A percentile compares a stretch with the other conserved stretches of the same genome.
These are phyloP conservation scores for Tuctoria greenei DNA, from an alignment of 176 grass and related monocot species.

Conservation along the genomic window DNA sequence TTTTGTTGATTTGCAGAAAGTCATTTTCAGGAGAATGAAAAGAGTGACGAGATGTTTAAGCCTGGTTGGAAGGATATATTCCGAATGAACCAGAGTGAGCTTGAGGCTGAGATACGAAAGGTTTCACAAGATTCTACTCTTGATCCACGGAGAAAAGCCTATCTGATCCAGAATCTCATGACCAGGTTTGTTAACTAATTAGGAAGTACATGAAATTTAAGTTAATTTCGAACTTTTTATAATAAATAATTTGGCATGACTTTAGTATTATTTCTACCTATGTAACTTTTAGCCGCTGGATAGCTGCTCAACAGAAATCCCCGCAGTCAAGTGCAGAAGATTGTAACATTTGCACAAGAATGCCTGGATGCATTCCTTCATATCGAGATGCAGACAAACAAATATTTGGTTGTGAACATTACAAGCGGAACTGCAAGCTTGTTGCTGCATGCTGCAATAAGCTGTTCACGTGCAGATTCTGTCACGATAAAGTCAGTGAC, in stretches of 20 bases:
- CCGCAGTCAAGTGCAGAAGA: conserved; percentile 43
- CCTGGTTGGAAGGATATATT: conserved; percentile 99
- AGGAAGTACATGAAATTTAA: background rate
- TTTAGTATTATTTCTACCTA: conserved; percentile 14
- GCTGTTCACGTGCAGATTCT: conserved; percentile 90
- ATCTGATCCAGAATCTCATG: conserved; percentile 98
- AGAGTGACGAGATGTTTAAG: conserved; percentile 71
- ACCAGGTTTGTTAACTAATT: conserved; percentile 57
- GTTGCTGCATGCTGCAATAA: conserved; percentile 84
- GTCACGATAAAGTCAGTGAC: conserved; percentile 89
- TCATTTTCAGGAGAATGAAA: conserved; percentile 57
- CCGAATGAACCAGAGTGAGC: conserved; percentile 85
- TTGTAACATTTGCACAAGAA: conserved; percentile 16
- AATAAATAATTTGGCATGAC: background rate
- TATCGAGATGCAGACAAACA: conserved; percentile 63
- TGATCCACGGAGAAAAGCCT: conserved; percentile 84
- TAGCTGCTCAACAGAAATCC: conserved; percentile 83
- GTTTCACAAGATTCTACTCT: conserved; percentile 83
- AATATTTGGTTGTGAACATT: conserved; percentile 89
- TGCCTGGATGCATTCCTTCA: conserved; percentile 56
- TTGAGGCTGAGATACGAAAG: conserved; percentile 83
- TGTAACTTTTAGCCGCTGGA: conserved; percentile 72
- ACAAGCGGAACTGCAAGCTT: conserved; percentile 93
- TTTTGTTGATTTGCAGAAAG: conserved; percentile 40
- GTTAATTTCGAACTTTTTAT: background rate